Evolutionary conservation across 495 filamentous ascomycete genomes (phyloP).

Genomic region (Delitschia confertaspora): DNA sequence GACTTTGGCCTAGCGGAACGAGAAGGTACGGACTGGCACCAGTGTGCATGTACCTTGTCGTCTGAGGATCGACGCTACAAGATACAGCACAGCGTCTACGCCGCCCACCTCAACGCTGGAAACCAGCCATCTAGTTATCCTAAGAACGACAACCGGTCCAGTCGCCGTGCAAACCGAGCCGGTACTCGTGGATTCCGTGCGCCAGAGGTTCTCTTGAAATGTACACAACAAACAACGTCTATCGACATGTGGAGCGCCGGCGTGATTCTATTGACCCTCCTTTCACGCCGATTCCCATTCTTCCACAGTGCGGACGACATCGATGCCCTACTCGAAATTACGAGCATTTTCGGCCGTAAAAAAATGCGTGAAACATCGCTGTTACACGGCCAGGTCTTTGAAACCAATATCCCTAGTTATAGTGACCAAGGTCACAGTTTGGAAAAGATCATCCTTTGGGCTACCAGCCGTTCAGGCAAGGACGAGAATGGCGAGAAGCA

Average conservation of each 20-base stretch:
- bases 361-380: constrained; percentile 74
- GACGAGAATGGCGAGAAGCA: constrained; percentile 32
- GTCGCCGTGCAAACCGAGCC: constrained; percentile 83
- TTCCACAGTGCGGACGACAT: constrained; percentile 96
- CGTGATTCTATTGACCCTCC: constrained; percentile 84
- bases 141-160: constrained; percentile 74
- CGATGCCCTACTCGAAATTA: constrained; percentile 93
- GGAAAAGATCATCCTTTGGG: constrained; percentile 92
- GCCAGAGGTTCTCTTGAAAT: constrained; percentile 94
- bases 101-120: constrained; percentile 33
- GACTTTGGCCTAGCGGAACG: constrained; percentile 93
- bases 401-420: constrained; percentile 84
- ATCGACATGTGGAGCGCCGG: constrained; percentile 97
- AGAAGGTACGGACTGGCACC: constrained; percentile 62
- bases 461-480: constrained; percentile 52
- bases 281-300: constrained; percentile 88
- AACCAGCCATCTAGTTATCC: constrained; percentile 42
- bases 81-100: constrained; percentile 35
- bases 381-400: constrained; percentile 79
- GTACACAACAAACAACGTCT: constrained; percentile 80
- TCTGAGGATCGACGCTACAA: constrained; percentile 28
- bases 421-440: constrained; percentile 74
- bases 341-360: constrained; percentile 81
- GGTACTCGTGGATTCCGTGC: constrained; percentile 95
- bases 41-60: constrained; percentile 58